Base-by-base conservation (phyloP, 2,329 filamentous ascomycete species). In the Macrophomina pseudophaseolina region DNA sequence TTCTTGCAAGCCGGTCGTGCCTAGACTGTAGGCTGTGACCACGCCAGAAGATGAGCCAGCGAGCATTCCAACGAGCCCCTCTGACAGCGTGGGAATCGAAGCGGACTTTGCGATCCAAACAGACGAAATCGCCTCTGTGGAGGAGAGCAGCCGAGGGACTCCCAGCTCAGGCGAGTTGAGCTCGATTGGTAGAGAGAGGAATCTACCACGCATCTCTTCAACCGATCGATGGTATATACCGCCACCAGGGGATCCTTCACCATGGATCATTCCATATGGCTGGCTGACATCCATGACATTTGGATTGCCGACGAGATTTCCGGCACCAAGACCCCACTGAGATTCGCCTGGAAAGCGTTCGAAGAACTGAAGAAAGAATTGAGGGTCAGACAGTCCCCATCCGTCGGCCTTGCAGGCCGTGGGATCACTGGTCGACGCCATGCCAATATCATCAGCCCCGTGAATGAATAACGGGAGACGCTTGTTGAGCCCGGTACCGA, bases 201-300 rank as follows among this genome's bases (percentile, higher is more conserved):
- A 94, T 18, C 89, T 89, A 16, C 93, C 92, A 60, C 90, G 87
- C 78, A 89, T 88, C 78, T 97, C 93, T 54, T 89, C 88, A 1
- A 85, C 84, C 9, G 88, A 87, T 40, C 93, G 90, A 73, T 91
- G 96, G 75, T 94, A 95, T 52, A 88, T 86, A 66, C 90, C 88
- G 3, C 94, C 94, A 58, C 92, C 91, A 0, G 93, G 93, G 66
- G 90, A 92, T 1, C 93, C 94, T 80, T 97, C 93, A 3, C 93
- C 94, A 64, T 92, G 90, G 7, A 97, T 81, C 80, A 94, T 87
- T 8, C 94, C 94, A 74, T 91, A 94, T 8, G 87, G 86, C 72
- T 94, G 91, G 74, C 93, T 97, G 42, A 97, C 87, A 75, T 97
- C 94, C 90, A 97, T 94, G 42, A 91, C 87, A 73, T 97, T 97